Base-by-base conservation (phyloP, 768 basidiomycete species). In the Lentinula raphanica region DNA sequence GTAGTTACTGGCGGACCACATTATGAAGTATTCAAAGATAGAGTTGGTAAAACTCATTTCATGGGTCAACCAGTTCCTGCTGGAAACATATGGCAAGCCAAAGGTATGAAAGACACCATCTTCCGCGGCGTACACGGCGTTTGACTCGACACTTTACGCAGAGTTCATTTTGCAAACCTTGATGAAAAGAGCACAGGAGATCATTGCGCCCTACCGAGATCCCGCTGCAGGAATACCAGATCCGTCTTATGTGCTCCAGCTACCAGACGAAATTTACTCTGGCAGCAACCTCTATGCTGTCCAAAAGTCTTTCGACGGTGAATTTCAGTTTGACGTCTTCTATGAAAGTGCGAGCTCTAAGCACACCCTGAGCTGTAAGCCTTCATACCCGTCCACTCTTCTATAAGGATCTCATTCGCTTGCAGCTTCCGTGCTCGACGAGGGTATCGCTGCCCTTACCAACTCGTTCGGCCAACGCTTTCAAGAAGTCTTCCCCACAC, bases 261-360 rank as follows among this genome's bases (percentile, higher is more conserved):
- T 97, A 2, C 80, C 90, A 2, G 87, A 97, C 64, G 87, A 92
- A 49, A 75, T 84, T 7, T 79, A 85, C 56, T 78, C 80, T 12
- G 81, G 79, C 40, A 88, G 88, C 69, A 96, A 94, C 66, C 76
- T 97, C 27, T 94, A 80, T 66, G 94, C 89, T 11, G 79, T 95
- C 48, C 95, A 98, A 70, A 95, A 94, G 68, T 76, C 77, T 4
- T 93, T 89, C 60, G 87, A 92, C 11, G 93, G 91, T 1, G 76
- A 81, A 28, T 98, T 96, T 74, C 83, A 89, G 58, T 94, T 95
- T 67, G 96, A 98, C 64, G 79, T 98, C 15, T 85, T 87, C 69
- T 97, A 86, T 66, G 92, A 97, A 64, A 88, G 88, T 58, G 83
- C 71, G 28, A 91, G 87, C 64, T 76, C 80, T 12, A 81, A 81